phyloP scores from a whole-genome alignment of 345 rosid genomes.

The Citrus maxima region DNA sequence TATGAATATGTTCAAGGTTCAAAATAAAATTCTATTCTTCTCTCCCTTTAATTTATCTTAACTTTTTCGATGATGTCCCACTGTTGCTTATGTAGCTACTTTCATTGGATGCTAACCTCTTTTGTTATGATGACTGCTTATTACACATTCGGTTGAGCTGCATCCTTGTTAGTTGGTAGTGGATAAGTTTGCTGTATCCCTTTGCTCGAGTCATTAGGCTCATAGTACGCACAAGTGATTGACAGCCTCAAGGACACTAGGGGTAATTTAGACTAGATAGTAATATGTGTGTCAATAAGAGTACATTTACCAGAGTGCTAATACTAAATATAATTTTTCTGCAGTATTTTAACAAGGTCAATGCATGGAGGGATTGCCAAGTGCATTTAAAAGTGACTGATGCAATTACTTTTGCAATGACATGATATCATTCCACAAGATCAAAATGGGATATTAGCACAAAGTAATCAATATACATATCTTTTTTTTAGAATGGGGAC shows the following conservation, averaged over 20 bases:
- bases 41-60: not conserved
- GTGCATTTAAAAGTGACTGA: conserved; percentile 33
- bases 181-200: not conserved
- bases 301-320: conserved; percentile 36
- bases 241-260: conserved; percentile 13
- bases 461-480: conserved; percentile 17
- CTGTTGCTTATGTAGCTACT: not conserved
- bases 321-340: conserved; percentile 37
- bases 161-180: not conserved
- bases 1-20: not conserved
- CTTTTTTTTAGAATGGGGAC: conserved; percentile 23
- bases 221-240: not conserved
- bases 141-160: not conserved
- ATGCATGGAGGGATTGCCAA: conserved; percentile 33
- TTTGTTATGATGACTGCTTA: not conserved
- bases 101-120: not conserved
- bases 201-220: conserved; percentile 11
- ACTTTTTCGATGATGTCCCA: not conserved
- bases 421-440: conserved; percentile 31
- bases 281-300: conserved; percentile 22
- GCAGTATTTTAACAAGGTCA: conserved; percentile 39
- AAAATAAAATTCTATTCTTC: not conserved
- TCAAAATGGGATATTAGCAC: conserved; percentile 28
- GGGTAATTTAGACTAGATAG: conserved; percentile 14
- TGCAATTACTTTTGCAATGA: conserved; percentile 33